These are phyloP conservation scores for Phoenix dactylifera DNA, from an alignment of 176 grass and related monocot species.

Conservation along the genomic window DNA sequence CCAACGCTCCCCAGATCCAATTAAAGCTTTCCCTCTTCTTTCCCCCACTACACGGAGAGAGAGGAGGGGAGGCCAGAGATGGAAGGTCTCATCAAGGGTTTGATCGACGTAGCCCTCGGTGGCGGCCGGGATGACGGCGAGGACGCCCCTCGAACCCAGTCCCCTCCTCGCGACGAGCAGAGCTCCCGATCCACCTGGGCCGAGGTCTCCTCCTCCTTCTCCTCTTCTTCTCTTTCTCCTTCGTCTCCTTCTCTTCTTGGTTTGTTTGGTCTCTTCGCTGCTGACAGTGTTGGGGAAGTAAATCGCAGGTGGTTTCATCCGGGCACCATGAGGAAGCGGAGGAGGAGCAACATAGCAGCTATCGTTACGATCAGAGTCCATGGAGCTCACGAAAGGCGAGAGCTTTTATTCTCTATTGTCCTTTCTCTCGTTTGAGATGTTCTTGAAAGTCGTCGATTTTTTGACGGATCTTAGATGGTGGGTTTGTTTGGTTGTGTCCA, in stretches of 20 bases:
- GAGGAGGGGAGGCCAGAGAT: slow-evolving; percentile 21
- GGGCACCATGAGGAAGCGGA: slow-evolving; percentile 18
- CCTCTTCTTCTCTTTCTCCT: too few species aligned
- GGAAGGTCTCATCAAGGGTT: slow-evolving; percentile 76
- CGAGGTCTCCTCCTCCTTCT: slow-evolving; percentile 33
- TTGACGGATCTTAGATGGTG: too few species aligned
- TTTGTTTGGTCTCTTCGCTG: slow-evolving; percentile 1
- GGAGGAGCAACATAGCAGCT: slow-evolving; percentile 1
- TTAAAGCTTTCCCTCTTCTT: too few species aligned
- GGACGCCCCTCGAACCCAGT: slow-evolving; percentile 17
- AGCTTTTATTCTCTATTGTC: not conserved
- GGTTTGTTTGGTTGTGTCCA: too few species aligned
- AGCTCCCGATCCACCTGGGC: slow-evolving; percentile 75
- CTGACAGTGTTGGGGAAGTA: too few species aligned
- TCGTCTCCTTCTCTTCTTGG: not conserved
- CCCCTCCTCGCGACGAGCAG: slow-evolving; percentile 21
- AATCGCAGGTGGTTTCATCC: slow-evolving; percentile 34
- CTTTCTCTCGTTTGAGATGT: not conserved
- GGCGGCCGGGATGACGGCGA: slow-evolving; percentile 21
- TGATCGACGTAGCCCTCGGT: slow-evolving; percentile 60
- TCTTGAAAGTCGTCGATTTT: not conserved
- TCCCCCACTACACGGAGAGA: not conserved
- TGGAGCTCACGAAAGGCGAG: slow-evolving; percentile 23
- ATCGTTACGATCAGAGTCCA: slow-evolving; percentile 12
- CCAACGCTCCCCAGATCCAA: too few species aligned